Percentiles rank a stretch among this genome's conserved stretches.
Conservation (phyloP, 805 yeast species). For the Candida pseudofarinosa region DNA sequence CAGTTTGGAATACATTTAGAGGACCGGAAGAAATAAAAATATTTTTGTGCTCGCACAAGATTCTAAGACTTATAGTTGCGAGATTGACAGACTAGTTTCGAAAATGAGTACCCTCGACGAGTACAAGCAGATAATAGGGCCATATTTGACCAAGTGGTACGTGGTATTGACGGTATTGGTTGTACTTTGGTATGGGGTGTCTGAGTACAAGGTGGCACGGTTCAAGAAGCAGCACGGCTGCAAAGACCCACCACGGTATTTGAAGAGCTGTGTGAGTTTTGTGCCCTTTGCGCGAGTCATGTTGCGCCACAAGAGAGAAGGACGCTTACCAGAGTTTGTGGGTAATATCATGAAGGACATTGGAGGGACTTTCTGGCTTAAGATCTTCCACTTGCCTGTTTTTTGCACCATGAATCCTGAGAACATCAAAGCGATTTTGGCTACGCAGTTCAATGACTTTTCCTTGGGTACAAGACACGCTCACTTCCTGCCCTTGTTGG, state of each 20-base stretch:
- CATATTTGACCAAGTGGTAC: constrained; percentile 8
- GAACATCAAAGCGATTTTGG: constrained; percentile 32
- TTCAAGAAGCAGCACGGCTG: constrained; percentile 17
- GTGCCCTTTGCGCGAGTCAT: constrained; percentile 8
- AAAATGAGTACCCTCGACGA: not conserved
- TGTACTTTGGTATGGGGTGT: constrained; percentile 2
- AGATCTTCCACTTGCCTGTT: constrained; percentile 17
- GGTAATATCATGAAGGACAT: constrained; percentile 5
- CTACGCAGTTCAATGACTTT: constrained; percentile 34
- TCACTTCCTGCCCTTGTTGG: constrained; percentile 28
- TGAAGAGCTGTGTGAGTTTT: constrained; percentile 2
- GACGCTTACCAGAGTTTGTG: constrained; percentile 16
- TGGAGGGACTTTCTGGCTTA: constrained; percentile 12
- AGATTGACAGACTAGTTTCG: too few species aligned
- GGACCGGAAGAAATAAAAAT: too few species aligned
- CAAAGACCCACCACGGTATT: constrained; percentile 9
- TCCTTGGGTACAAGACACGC: constrained; percentile 28
- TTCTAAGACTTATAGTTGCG: too few species aligned
- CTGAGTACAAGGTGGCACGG: constrained; percentile 1
- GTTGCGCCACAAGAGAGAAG: constrained; percentile 14
- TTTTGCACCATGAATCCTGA: constrained; percentile 31
- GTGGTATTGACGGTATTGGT: constrained; percentile 3
- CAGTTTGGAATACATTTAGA: too few species aligned
- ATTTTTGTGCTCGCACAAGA: too few species aligned
- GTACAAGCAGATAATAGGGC: not conserved